Evolutionary conservation across 768 basidiomycete genomes (phyloP).

Genomic region (Tremella mesenterica): DNA sequence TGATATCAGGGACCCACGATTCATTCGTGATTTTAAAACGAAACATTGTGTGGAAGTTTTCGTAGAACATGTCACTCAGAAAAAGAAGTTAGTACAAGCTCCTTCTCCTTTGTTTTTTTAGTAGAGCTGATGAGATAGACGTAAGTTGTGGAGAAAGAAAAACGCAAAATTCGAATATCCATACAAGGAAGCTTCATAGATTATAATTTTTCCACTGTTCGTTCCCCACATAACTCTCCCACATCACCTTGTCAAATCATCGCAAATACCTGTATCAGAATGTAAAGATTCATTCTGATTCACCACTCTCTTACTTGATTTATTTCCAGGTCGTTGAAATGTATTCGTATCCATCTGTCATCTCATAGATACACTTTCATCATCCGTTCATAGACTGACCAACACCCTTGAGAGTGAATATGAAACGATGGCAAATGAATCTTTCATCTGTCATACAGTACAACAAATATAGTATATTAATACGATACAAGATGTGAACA

Average conservation of each 20-base stretch:
- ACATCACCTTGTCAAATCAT: too few relatives aligned
- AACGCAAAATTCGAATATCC: slow-evolving; percentile 63
- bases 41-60: slow-evolving; percentile 77
- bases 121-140: slow-evolving; percentile 50
- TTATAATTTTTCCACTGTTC: too few relatives aligned
- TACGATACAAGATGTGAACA: too few relatives aligned
- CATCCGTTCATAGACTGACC: neutral
- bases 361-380: neutral
- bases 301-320: too few relatives aligned
- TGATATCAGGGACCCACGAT: slow-evolving; percentile 79
- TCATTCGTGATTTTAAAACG: slow-evolving; percentile 84
- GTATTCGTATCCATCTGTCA: neutral
- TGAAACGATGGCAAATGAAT: too few relatives aligned
- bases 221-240: too few relatives aligned
- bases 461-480: too few relatives aligned
- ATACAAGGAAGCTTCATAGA: slow-evolving; percentile 55
- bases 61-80: slow-evolving; percentile 70
- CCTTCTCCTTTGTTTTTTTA: slow-evolving; percentile 12
- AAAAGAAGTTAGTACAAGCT: slow-evolving; percentile 93
- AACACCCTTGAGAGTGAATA: neutral
- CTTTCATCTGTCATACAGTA: too few relatives aligned
- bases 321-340: neutral
- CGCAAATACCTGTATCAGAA: too few relatives aligned
- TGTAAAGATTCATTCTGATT: too few relatives aligned
- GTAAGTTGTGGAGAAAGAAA: slow-evolving; percentile 54